Conservation (phyloP, 2,329 filamentous ascomycete species). For the Colletotrichum scovillei region DNA sequence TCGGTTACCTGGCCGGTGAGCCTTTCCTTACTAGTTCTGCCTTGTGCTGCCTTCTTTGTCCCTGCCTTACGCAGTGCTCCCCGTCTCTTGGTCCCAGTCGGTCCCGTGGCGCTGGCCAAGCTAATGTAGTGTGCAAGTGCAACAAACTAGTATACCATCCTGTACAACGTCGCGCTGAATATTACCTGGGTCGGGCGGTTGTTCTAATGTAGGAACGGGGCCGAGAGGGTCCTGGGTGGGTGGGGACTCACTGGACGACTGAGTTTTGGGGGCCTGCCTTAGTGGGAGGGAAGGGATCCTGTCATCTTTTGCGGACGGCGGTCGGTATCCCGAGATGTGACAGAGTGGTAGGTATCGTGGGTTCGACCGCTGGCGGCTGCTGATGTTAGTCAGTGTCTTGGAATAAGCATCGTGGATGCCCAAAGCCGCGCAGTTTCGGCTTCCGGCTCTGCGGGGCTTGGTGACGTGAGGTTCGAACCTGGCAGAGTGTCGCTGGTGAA, state of each 20-base stretch:
- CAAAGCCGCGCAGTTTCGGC: constrained; percentile 1
- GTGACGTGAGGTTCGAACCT: background rate
- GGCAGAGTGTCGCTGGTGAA: background rate
- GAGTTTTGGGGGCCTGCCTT: constrained; percentile 21
- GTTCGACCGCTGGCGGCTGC: background rate
- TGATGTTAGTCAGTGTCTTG: background rate
- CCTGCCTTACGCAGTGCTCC: constrained; percentile 1
- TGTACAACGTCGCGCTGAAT: constrained; percentile 1
- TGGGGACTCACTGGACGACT: constrained; percentile 17
- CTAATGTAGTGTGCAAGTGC: constrained; percentile 16
- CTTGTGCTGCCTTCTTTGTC: constrained; percentile 12
- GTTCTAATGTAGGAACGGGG: constrained; percentile 35
- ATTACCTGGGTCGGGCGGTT: constrained; percentile 23
- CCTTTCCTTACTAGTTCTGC: background rate
- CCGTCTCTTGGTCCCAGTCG: constrained; percentile 4
- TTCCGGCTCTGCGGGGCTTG: background rate
- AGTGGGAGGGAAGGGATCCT: constrained; percentile 18
- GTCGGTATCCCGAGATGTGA: constrained; percentile 32
- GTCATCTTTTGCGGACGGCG: constrained; percentile 22
- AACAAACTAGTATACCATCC: background rate
- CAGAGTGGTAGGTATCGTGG: constrained; percentile 4
- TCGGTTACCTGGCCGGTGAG: constrained; percentile 18
- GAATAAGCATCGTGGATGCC: constrained; percentile 11
- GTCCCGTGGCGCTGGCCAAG: constrained; percentile 29
- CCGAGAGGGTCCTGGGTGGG: constrained; percentile 19